These are phyloP conservation scores for Penicillium herquei DNA, from an alignment of 495 filamentous ascomycete species.

Conservation along the genomic window DNA sequence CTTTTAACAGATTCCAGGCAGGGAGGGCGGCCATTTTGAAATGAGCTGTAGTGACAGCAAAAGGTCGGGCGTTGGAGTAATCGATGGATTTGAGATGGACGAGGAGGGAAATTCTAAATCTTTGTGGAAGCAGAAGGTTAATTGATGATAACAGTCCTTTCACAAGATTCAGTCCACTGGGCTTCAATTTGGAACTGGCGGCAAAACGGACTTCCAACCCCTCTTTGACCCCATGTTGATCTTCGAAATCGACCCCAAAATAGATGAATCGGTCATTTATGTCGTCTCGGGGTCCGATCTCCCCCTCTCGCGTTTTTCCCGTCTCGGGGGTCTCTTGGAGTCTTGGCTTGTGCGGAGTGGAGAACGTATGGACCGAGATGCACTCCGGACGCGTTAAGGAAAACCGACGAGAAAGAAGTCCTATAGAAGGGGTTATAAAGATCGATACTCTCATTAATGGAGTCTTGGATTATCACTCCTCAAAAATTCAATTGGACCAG, in stretches of 20 bases:
- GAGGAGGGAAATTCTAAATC: too few relatives aligned
- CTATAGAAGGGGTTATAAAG: too few relatives aligned
- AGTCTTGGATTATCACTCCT: not conserved
- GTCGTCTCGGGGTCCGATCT: slow-evolving; percentile 8
- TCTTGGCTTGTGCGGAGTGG: not conserved
- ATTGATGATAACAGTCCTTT: not conserved
- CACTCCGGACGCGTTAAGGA: not conserved
- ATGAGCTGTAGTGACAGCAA: not conserved
- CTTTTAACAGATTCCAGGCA: slow-evolving; percentile 40
- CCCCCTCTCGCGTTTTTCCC: not conserved
- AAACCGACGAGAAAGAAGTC: too few relatives aligned
- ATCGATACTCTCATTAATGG: too few relatives aligned
- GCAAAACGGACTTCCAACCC: not conserved
- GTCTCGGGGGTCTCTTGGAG: not conserved
- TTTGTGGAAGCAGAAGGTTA: not conserved
- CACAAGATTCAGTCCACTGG: not conserved
- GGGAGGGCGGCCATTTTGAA: slow-evolving; percentile 18
- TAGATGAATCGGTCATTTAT: not conserved
- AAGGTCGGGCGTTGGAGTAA: not conserved
- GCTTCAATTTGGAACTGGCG: not conserved
- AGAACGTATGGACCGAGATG: not conserved
- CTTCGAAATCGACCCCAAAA: not conserved
- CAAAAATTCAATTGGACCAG: not conserved
- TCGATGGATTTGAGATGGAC: too few relatives aligned
- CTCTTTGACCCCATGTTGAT: not conserved